Base-by-base conservation (phyloP, 163 green algal genomes). In the Dunaliella salina region DNA sequence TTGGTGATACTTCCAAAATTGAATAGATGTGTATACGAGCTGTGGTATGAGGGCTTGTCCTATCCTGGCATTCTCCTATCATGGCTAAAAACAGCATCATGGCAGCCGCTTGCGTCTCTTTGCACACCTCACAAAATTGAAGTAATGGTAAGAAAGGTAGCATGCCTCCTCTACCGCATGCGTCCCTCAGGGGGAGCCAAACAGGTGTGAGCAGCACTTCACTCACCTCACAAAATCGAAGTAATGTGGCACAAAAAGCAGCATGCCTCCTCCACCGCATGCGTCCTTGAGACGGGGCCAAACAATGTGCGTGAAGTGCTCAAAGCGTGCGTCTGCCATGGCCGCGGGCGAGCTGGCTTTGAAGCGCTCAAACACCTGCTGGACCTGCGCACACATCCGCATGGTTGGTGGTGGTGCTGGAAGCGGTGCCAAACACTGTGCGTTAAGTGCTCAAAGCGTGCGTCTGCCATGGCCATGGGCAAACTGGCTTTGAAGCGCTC, bases 81-180 rank as follows among this genome's bases (percentile, higher is more conserved):
- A 8, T 50, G 8, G 4, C 40, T 50, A 3, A 50, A 8, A 50
- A 50, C 40, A 15, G 8, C 40, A 50, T 50, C 40, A 50, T 50
- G 40, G 40, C 40, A 50, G 40, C 40, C 8, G 40, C 63, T 75
- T 12, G 11, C 63, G 20, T 5, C 4, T 29, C 24, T 12, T 8
- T 75, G 20, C 89, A 22, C 84, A 92, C 89, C 90, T 91, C 33
- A 99, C 95, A 89, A 97, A 99, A 91, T 99, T 97, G 91, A 98
- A 98, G 90, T 99, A 99, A n/a, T 91, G 94, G 15, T n/a, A n/a
- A n/a, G n/a, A 98, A 98, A 4, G 99, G 84, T 33, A 99, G 91
- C 88, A 96, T 87, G 17, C 96, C 96, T 72, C 71, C 13, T 40
- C 25, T 29, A 69, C 92, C 91, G 59, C 78, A 78, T 3, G 75